Conservation (phyloP, 1,284 basidiomycete species). For the Boletus semigastroideus region DNA sequence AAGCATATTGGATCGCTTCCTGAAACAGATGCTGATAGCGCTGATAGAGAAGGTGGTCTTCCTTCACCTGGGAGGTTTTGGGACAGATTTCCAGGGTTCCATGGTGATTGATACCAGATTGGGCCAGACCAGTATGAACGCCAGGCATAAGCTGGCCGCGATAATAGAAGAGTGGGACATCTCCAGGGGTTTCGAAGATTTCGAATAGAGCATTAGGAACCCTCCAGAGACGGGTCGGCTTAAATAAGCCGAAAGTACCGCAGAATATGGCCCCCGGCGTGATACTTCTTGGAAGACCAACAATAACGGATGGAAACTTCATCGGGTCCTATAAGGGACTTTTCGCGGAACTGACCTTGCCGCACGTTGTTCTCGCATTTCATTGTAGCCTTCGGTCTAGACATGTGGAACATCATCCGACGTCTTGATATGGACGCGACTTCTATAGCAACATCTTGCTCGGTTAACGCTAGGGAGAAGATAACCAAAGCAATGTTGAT, state of each 20-base stretch:
- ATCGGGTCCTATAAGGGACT: constrained; percentile 2
- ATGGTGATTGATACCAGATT: constrained; percentile 9
- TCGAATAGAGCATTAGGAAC: constrained; percentile 15
- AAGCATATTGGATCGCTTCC: constrained; percentile 10
- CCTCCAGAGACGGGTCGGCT: constrained; percentile 8
- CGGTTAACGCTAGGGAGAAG: constrained; percentile 4
- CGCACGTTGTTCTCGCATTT: constrained; percentile 4
- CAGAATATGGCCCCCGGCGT: constrained; percentile 11
- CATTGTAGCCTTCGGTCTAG: constrained; percentile 4
- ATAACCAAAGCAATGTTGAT: background rate
- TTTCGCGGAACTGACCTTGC: constrained; percentile 9
- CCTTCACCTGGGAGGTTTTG: constrained; percentile 4
- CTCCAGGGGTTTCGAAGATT: constrained; percentile 11
- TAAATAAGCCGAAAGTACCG: constrained; percentile 11
- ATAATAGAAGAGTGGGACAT: constrained; percentile 10
- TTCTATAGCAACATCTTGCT: constrained; percentile 13
- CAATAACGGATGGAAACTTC: constrained; percentile 13
- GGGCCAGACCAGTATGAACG: background rate
- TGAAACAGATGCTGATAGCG: constrained; percentile 11
- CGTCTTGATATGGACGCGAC: constrained; percentile 12
- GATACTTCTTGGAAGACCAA: constrained; percentile 11
- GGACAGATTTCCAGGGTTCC: constrained; percentile 11
- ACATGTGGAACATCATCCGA: constrained; percentile 12
- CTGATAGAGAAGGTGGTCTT: constrained; percentile 9
- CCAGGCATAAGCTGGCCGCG: constrained; percentile 14